Evolutionary conservation across 1,139 yeast genomes (phyloP).

Genomic region (Yamadazyma mexicana): DNA sequence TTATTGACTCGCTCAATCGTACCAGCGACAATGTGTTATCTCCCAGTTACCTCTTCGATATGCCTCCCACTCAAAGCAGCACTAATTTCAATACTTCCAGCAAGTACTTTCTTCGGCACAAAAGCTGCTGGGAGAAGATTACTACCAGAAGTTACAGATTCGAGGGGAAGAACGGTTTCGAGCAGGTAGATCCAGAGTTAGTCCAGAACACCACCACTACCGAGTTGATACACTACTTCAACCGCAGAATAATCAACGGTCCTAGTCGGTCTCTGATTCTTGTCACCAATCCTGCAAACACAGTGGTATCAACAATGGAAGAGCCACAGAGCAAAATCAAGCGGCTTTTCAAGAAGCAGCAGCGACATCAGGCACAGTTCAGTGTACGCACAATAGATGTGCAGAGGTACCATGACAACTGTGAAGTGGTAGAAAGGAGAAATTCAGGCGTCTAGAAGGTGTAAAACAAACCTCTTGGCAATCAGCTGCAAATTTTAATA

Average conservation of each 20-base stretch:
- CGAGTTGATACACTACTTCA: conserved; percentile 33
- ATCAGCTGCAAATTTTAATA: background rate
- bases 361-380: too few relatives aligned
- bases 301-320: background rate
- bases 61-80: conserved; percentile 25
- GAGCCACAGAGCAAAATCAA: background rate
- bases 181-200: conserved; percentile 29
- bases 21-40: conserved; percentile 13
- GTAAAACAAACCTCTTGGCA: too few relatives aligned
- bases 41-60: conserved; percentile 21
- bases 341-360: background rate
- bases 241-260: conserved; percentile 15
- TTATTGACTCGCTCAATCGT: conserved; percentile 22
- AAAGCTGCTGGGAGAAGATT: conserved; percentile 49
- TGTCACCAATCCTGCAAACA: conserved; percentile 6
- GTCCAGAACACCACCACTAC: conserved; percentile 24
- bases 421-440: background rate
- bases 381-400: background rate
- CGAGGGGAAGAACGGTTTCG: conserved; percentile 29
- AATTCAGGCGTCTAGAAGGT: too few relatives aligned
- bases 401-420: background rate
- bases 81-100: conserved; percentile 24
- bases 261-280: conserved; percentile 24
- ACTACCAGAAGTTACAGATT: conserved; percentile 40
- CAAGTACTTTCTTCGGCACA: conserved; percentile 38